phyloP scores from a whole-genome alignment of 2,329 filamentous ascomycete genomes.

The Pseudohalonectria lignicola region DNA sequence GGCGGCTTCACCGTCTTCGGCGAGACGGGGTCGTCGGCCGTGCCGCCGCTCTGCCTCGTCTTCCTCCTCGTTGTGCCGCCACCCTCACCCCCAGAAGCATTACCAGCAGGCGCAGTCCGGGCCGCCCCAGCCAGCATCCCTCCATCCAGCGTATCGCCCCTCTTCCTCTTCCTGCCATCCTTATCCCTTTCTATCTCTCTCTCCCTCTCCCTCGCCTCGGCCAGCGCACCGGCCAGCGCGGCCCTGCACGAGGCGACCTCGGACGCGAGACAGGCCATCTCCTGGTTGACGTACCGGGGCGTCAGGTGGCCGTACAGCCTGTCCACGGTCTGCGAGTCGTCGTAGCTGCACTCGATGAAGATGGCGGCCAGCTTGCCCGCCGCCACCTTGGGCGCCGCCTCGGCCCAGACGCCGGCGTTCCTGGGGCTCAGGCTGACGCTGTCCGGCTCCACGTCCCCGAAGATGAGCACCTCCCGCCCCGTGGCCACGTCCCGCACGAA shows the following conservation, averaged over 20 bases:
- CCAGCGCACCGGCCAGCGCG: slow-evolving; percentile 17
- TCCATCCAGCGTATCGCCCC: slow-evolving; percentile 28
- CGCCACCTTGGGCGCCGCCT: slow-evolving; percentile 77
- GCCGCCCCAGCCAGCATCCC: slow-evolving; percentile 8
- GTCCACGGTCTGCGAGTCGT: slow-evolving; percentile 65
- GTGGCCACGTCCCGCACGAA: slow-evolving; percentile 72
- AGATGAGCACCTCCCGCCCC: slow-evolving; percentile 74
- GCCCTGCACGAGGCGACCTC: slow-evolving; percentile 51
- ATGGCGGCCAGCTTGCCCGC: slow-evolving; percentile 64
- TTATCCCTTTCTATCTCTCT: no score
- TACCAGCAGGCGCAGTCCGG: background rate
- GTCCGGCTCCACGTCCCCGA: slow-evolving; percentile 93
- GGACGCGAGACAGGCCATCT: slow-evolving; percentile 60
- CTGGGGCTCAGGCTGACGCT: slow-evolving; percentile 70
- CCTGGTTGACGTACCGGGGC: slow-evolving; percentile 70
- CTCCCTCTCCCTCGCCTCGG: slow-evolving; percentile 26
- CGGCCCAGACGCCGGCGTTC: slow-evolving; percentile 74
- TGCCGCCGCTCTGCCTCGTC: slow-evolving; percentile 7
- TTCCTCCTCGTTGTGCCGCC: background rate
- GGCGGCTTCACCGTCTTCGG: slow-evolving; percentile 31
- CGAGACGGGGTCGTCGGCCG: slow-evolving; percentile 37
- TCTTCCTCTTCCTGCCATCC: slow-evolving; percentile 55
- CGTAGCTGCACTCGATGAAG: slow-evolving; percentile 94
- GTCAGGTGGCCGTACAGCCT: slow-evolving; percentile 83
- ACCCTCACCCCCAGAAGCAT: background rate